These are phyloP conservation scores for Linnemannia exigua DNA, from an alignment of 192 early-diverging fungal genomes.

Conservation along the genomic window DNA sequence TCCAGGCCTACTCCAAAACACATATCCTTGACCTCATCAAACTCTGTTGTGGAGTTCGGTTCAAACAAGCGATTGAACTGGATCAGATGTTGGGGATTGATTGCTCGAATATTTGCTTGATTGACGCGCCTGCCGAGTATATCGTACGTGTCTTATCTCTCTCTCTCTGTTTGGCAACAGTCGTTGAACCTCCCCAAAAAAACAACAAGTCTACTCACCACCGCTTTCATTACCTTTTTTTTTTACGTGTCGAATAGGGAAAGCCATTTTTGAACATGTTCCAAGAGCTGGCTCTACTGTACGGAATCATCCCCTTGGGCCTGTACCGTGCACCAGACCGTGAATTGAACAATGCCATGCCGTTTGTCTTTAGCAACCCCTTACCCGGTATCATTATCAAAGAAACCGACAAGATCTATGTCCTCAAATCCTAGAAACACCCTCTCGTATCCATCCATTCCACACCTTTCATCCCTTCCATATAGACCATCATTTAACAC, in stretches of 20 bases:
- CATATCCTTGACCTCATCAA: constrained; percentile 73
- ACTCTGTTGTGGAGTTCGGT: constrained; percentile 71
- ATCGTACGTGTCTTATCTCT: constrained; percentile 27
- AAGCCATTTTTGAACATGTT: constrained; percentile 67
- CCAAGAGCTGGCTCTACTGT: constrained; percentile 60
- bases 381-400: constrained; percentile 67
- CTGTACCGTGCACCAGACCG: constrained; percentile 59
- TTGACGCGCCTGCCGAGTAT: constrained; percentile 19
- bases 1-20: constrained; percentile 68
- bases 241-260: too few relatives aligned
- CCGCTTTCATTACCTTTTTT: too few relatives aligned
- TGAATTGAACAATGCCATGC: constrained; percentile 68
- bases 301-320: constrained; percentile 71
- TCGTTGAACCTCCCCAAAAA: too few relatives aligned
- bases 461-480: too few relatives aligned
- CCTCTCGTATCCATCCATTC: background rate
- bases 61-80: constrained; percentile 50
- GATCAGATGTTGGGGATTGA: constrained; percentile 53
- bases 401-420: constrained; percentile 71
- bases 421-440: constrained; percentile 53
- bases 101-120: constrained; percentile 44
- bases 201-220: too few relatives aligned
- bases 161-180: background rate
- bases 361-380: constrained; percentile 82
- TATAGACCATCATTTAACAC: background rate